Evolutionary conservation across 202 grass and related monocot genomes (phyloP), one percentile per base, ranked within the genome.

Genomic region (Eragrostis tef): DNA sequence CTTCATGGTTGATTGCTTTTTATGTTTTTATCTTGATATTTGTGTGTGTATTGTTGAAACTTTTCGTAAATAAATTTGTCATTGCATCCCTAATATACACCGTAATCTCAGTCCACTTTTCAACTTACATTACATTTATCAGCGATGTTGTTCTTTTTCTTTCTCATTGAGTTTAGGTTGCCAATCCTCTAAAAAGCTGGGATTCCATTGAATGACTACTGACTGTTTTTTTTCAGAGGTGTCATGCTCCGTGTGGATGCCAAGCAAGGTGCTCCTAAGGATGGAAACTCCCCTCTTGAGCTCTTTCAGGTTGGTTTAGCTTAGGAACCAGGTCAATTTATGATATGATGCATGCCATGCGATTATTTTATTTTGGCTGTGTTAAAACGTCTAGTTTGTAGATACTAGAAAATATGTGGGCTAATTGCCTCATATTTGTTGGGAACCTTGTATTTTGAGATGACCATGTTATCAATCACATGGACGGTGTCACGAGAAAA

Each of bases 211-310:
- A 82, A 48, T 88, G 52, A 66, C 17, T 74, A 20, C 39, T 79
- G 66, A 86, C 39, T 75, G 71, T 36, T 75, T 80, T 83, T 42
- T 81, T 46, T 83, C 88, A 98, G 96, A 84, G 87, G 87, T 73
- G 67, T 77, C 73, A 99, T 99, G 96, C 92, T 99, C 79, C 89
- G 90, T 63, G 96, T 95, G 68, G 93, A 95, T 81, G 93, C 87
- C 9, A 99, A 90, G 85, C 96, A 95, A 88, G 96, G 96, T 81
- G 93, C 96, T 79, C 96, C 96, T 15, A 99, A 99, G 78, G 93
- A 99, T 90, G 93, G 92, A 75, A 93, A 90, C 82, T 99, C 87
- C 66, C 85, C 87, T 9, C 86, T 95, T 81, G 96, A 99, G 79
- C 87, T 91, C 89, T 93, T 99, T 80, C 93, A 99, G 92, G 96